Percentiles rank a stretch among this genome's conserved stretches.
Conservation (phyloP, 495 filamentous ascomycete genomes). For the Penicillium fimorum region DNA sequence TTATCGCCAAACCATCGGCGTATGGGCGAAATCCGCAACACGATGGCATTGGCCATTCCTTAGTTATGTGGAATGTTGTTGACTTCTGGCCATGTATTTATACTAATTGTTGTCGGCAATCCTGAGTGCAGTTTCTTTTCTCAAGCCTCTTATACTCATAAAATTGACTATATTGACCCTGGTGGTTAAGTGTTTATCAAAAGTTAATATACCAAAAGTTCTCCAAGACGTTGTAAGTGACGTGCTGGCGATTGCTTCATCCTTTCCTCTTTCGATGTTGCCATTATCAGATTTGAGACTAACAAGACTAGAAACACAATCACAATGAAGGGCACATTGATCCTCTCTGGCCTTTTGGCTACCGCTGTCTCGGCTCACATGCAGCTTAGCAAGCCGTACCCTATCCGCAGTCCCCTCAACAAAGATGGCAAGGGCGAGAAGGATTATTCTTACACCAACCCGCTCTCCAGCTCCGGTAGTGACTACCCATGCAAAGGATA, state of each 20-base stretch:
- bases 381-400: constrained; percentile 46
- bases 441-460: constrained; percentile 54
- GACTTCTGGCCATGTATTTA: constrained; percentile 20
- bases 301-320: constrained; percentile 7
- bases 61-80: constrained; percentile 19
- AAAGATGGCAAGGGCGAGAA: constrained; percentile 33
- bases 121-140: background rate
- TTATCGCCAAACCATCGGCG: background rate
- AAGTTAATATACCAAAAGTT: constrained; percentile 6
- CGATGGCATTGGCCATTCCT: constrained; percentile 28
- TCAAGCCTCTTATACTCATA: constrained; percentile 12
- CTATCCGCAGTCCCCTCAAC: constrained; percentile 50
- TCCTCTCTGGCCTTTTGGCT: constrained; percentile 38
- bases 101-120: constrained; percentile 9
- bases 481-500: constrained; percentile 57
- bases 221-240: constrained; percentile 9
- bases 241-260: background rate
- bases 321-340: constrained; percentile 42
- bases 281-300: background rate
- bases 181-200: constrained; percentile 23
- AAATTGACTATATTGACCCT: constrained; percentile 9
- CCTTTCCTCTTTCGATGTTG: background rate
- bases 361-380: constrained; percentile 43
- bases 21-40: constrained; percentile 8
- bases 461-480: constrained; percentile 39